These are phyloP conservation scores for Alternaria sp. DNA, from an alignment of 2,329 filamentous ascomycete species.

Conservation along the genomic window DNA sequence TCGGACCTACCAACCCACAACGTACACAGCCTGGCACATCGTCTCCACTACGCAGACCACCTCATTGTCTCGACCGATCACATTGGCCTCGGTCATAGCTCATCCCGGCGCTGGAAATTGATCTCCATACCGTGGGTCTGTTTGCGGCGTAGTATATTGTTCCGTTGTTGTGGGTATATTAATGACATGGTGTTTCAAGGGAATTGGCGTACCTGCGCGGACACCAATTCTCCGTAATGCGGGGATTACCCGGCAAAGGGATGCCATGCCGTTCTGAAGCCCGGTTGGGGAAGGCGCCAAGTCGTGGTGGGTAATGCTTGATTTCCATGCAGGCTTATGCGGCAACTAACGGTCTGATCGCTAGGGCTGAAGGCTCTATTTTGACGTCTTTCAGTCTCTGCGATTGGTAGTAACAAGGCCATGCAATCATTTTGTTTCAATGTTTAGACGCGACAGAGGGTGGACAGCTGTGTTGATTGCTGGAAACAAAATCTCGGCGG, in stretches of 20 bases:
- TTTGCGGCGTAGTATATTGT: slow-evolving; percentile 7
- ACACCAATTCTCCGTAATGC: slow-evolving; percentile 12
- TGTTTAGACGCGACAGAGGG: neutral
- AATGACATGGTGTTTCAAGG: slow-evolving; percentile 14
- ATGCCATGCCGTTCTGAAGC: neutral
- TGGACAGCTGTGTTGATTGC: neutral
- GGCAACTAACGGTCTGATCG: neutral
- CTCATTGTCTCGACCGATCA: neutral
- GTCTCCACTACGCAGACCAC: neutral
- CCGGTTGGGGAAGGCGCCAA: neutral
- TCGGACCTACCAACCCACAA: neutral
- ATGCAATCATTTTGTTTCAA: neutral
- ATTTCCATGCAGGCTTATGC: slow-evolving; percentile 1
- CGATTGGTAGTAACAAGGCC: neutral
- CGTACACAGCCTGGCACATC: neutral
- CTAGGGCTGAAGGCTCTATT: neutral
- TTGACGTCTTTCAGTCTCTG: neutral
- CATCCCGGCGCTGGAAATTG: slow-evolving; percentile 7
- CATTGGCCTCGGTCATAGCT: neutral
- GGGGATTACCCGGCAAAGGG: slow-evolving; percentile 2
- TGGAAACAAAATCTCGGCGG: slow-evolving; percentile 4
- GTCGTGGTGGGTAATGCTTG: neutral
- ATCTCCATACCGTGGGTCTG: slow-evolving; percentile 1
- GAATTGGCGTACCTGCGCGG: slow-evolving; percentile 1
- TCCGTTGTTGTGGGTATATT: slow-evolving; percentile 13